A percentile compares a stretch with the other conserved stretches of the same genome.
phyloP scores from a whole-genome alignment of 2,329 filamentous ascomycete species.

The Penicillium sp. region DNA sequence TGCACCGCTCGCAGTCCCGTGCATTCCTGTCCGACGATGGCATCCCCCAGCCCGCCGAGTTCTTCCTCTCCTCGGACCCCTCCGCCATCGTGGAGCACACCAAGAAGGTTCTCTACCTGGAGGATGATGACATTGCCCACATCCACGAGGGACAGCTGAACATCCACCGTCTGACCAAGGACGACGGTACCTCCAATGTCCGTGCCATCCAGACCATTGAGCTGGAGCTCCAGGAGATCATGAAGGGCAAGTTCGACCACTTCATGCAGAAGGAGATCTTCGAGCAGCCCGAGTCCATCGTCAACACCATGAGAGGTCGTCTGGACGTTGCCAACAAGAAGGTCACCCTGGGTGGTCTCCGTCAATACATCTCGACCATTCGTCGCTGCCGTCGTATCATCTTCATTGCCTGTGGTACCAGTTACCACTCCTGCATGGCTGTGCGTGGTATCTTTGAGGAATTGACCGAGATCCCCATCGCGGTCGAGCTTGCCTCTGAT shows the following conservation, averaged over 20 bases:
- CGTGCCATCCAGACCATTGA: conserved; percentile 98
- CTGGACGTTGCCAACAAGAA: conserved; percentile 90
- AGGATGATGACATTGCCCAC: conserved; percentile 99
- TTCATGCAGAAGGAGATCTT: conserved; percentile 99
- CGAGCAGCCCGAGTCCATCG: conserved; percentile 97
- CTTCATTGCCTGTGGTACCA: conserved; percentile 98
- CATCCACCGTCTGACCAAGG: conserved; percentile 97
- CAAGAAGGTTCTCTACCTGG: conserved; percentile 99
- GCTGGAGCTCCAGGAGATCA: conserved; percentile 99
- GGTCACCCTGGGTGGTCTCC: conserved; percentile 91
- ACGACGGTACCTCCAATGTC: conserved; percentile 94
- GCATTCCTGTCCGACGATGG: conserved; percentile 99
- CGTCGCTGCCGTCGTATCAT: conserved; percentile 96
- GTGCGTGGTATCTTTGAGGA: conserved; percentile 98
- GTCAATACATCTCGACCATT: conserved; percentile 95
- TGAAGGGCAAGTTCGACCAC: conserved; percentile 99
- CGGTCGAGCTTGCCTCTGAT: conserved; percentile 95
- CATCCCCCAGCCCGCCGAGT: conserved; percentile 95
- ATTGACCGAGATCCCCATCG: conserved; percentile 94
- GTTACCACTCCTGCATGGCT: conserved; percentile 99
- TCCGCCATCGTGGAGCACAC: conserved; percentile 99
- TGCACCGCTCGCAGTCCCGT: conserved; percentile 97
- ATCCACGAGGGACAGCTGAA: conserved; percentile 99
- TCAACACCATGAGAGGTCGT: conserved; percentile 99
- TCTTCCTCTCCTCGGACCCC: conserved; percentile 98